These are phyloP conservation scores for Cichorium intybus DNA, from an alignment of 140 eudicot genomes.

Conservation along the genomic window DNA sequence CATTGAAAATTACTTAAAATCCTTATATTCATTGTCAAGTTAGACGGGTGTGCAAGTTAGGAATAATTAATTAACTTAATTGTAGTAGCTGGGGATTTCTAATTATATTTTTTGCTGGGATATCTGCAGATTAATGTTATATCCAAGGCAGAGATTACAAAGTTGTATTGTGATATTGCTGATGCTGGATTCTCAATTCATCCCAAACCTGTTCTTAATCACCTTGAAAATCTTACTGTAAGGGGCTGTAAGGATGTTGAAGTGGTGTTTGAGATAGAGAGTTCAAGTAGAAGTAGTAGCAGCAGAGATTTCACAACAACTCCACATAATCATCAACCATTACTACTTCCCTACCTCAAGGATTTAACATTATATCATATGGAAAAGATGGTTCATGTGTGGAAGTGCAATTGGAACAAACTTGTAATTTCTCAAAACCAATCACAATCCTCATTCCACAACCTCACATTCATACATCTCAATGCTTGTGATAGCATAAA, in stretches of 20 bases:
- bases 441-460: not conserved
- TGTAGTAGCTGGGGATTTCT: not conserved
- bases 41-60: too few relatives aligned
- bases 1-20: too few relatives aligned
- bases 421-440: not conserved
- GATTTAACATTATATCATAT: rapidly evolving
- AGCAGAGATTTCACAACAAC: not conserved
- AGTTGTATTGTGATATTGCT: not conserved
- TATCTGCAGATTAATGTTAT: not conserved
- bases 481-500: rapidly evolving
- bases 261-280: conserved; percentile 8
- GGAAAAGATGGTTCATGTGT: conserved; percentile 2
- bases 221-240: not conserved
- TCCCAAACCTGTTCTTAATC: not conserved
- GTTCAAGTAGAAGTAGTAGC: not conserved
- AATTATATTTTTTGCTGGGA: not conserved
- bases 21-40: not conserved
- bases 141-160: not conserved
- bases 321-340: not conserved
- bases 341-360: conserved; percentile 2
- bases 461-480: not conserved
- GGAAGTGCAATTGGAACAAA: conserved; percentile 18
- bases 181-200: not conserved
- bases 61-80: too few relatives aligned
- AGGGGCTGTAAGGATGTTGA: not conserved